phyloP scores from a whole-genome alignment of 371 early-diverging fungal species.

The Mucor saturninus region DNA sequence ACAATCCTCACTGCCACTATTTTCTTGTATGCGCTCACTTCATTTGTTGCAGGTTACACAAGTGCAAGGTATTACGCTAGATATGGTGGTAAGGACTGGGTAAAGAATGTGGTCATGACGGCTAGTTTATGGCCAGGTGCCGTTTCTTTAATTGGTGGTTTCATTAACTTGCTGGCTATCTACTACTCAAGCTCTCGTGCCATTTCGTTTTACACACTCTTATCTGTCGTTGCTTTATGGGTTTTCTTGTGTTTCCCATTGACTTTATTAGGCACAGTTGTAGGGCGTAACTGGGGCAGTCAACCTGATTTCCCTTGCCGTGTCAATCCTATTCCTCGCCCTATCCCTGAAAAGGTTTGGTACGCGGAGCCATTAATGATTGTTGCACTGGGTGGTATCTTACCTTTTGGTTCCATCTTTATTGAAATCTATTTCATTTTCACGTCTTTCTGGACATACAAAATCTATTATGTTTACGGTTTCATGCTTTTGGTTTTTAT shows the following conservation, averaged over 20 bases:
- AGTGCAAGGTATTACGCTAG: constrained; percentile 72
- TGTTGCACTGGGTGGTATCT: constrained; percentile 70
- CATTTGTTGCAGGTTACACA: constrained; percentile 73
- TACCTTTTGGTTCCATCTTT: constrained; percentile 87
- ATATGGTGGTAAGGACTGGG: constrained; percentile 80
- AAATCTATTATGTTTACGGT: constrained; percentile 86
- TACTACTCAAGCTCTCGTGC: constrained; percentile 78
- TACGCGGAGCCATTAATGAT: constrained; percentile 70
- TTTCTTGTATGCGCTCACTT: constrained; percentile 81
- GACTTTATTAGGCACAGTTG: constrained; percentile 76
- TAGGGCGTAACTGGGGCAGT: constrained; percentile 75
- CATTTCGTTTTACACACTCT: constrained; percentile 77
- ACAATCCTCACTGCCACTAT: constrained; percentile 81
- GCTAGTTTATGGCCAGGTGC: constrained; percentile 76
- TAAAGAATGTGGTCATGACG: constrained; percentile 71
- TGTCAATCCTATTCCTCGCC: constrained; percentile 84
- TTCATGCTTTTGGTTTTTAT: constrained; percentile 78
- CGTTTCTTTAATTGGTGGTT: constrained; percentile 59
- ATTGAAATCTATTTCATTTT: constrained; percentile 90
- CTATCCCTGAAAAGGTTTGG: constrained; percentile 80
- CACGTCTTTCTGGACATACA: constrained; percentile 85
- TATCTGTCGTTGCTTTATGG: constrained; percentile 78
- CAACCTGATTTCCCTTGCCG: constrained; percentile 77
- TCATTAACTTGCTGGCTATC: constrained; percentile 78
- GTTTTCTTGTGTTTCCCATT: constrained; percentile 78